Evolutionary conservation across 2,329 filamentous ascomycete species (phyloP).

Genomic region (Huntiella decipiens): DNA sequence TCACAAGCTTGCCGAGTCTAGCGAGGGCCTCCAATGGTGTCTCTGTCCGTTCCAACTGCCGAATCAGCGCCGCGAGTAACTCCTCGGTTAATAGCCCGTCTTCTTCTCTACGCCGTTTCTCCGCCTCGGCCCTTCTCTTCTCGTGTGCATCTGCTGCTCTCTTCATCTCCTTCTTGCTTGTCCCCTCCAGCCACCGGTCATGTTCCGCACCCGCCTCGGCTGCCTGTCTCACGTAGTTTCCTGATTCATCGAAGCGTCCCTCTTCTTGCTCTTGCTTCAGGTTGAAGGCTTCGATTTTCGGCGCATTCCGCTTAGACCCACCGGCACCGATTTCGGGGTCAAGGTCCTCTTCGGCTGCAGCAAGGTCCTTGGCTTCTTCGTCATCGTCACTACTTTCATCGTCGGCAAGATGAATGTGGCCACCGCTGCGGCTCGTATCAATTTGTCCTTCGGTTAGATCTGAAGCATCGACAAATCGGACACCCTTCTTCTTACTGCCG

Average conservation of each 20-base stretch:
- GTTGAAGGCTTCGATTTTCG: slow-evolving; percentile 91
- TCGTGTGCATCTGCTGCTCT: slow-evolving; percentile 74
- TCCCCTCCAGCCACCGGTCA: slow-evolving; percentile 78
- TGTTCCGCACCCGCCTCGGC: slow-evolving; percentile 76
- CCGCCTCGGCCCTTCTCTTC: slow-evolving; percentile 59
- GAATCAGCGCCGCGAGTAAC: slow-evolving; percentile 53
- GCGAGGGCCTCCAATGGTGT: slow-evolving; percentile 77
- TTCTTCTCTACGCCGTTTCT: slow-evolving; percentile 51
- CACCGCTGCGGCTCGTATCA: slow-evolving; percentile 50
- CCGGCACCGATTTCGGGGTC: slow-evolving; percentile 85
- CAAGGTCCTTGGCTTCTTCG: slow-evolving; percentile 50
- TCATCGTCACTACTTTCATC: slow-evolving; percentile 36
- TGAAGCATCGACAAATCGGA: slow-evolving; percentile 37
- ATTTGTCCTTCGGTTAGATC: slow-evolving; percentile 62
- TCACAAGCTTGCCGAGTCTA: slow-evolving; percentile 51
- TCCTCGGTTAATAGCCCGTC: slow-evolving; percentile 58
- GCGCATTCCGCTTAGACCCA: slow-evolving; percentile 79
- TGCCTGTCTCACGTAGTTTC: slow-evolving; percentile 83
- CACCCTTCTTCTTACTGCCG: slow-evolving; percentile 43
- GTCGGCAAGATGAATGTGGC: slow-evolving; percentile 44
- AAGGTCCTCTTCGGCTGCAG: slow-evolving; percentile 53
- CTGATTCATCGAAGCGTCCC: slow-evolving; percentile 73
- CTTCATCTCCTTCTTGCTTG: slow-evolving; percentile 87
- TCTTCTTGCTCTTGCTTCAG: slow-evolving; percentile 81
- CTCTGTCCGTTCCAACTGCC: slow-evolving; percentile 57